Base-by-base conservation (phyloP, 2,329 filamentous ascomycete species). In the Pyrenochaeta sp. region DNA sequence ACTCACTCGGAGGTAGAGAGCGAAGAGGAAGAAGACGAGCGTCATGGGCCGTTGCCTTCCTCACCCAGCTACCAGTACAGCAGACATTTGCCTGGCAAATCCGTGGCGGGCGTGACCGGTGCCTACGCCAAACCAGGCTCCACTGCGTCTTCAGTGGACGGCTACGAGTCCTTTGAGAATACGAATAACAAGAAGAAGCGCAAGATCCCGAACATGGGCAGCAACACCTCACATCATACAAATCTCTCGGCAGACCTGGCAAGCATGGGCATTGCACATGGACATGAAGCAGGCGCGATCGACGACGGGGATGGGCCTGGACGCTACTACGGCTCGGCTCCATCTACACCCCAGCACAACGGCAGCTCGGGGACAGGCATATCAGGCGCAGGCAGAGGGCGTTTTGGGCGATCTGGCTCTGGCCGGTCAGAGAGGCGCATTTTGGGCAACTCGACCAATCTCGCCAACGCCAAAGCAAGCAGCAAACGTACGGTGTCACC, bases 111-210 rank as follows among this genome's bases (percentile, higher is more conserved):
- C 44, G 58, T 49, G 31, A 64, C 75, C 64, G 60, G 69, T 64
- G 61, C 61, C 53, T 75, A 75, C 52, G 68, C 73, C 45, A 74
- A 75, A 57, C 75, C 81, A 20, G 77, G 86, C 37, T 85, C 86
- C 18, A 84, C 88, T 43, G 84, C 83, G 37, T 92, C 91, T 11
- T 87, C 88, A 20, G 83, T 86, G 10, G 94, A 98, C 73, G 92
- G 93, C 12, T 98, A 98, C 74, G 95, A 99, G 75, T 95, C 92
- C 6, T 96, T 97, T 68, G 95, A 99, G 76, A 98, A 98, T 69
- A 96, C 92, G 31, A 98, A 97, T 75, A 99, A 99, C 74, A 99
- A 99, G 78, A 99, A 98, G 81, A 98, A 99, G 77, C 86, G 95
- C 64, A 99, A 99, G 78, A 98, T 99, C 32, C 95, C 95, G 0